Conservation (phyloP, 106 monocot species). For the Allium fistulosum region DNA sequence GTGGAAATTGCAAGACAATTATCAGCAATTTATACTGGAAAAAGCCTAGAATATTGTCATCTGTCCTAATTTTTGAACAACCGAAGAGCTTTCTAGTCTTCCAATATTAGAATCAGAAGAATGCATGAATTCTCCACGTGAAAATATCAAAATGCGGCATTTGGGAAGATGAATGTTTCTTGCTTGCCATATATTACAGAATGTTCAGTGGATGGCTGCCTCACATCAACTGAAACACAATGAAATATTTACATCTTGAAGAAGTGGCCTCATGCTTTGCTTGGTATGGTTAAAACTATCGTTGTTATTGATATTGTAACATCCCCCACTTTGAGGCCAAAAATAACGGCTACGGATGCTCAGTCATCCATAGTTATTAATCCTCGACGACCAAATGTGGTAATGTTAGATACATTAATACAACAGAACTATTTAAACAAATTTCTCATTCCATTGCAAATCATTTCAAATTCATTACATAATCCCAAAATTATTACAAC, state of each 20-base stretch:
- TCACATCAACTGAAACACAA: constrained; percentile 14
- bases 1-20: constrained; percentile 30
- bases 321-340: too few species aligned
- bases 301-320: too few species aligned
- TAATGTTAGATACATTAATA: too few species aligned
- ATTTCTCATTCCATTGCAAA: too few species aligned
- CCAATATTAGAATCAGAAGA: constrained; percentile 5
- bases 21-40: constrained; percentile 37
- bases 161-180: constrained; percentile 9
- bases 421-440: too few species aligned
- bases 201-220: constrained; percentile 29
- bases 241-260: not conserved
- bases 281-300: too few species aligned
- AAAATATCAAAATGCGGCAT: constrained; percentile 2
- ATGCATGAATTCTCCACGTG: constrained; percentile 2
- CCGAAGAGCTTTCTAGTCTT: constrained; percentile 7
- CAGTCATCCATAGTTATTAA: too few species aligned
- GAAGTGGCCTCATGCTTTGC: constrained; percentile 1
- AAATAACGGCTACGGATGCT: too few species aligned
- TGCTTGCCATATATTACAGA: constrained; percentile 13
- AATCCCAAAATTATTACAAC: too few species aligned
- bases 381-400: too few species aligned
- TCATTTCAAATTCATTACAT: too few species aligned
- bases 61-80: not conserved
- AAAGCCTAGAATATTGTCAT: constrained; percentile 27